Evolutionary conservation across 345 rosid genomes (phyloP).

Genomic region (Hirschfeldia incana): DNA sequence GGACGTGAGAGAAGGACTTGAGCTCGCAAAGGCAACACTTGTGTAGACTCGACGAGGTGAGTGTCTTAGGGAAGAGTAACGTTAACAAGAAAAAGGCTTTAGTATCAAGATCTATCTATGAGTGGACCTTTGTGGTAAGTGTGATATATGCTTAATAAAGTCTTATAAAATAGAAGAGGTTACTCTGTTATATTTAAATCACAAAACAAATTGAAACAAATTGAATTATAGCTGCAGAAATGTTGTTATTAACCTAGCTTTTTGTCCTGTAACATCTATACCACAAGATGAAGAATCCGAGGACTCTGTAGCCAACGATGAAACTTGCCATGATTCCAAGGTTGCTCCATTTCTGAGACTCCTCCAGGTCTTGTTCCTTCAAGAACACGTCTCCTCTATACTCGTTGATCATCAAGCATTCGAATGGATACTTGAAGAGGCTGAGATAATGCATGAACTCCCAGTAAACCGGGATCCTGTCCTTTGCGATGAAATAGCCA

Average conservation of each 20-base stretch:
- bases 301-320: conserved; percentile 70
- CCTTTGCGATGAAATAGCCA: conserved; percentile 73
- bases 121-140: conserved; percentile 7
- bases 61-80: conserved; percentile 23
- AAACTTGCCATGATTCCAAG: conserved; percentile 70
- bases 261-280: conserved; percentile 61
- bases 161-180: conserved; percentile 8
- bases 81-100: conserved; percentile 6
- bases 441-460: conserved; percentile 83
- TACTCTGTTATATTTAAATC: conserved; percentile 15
- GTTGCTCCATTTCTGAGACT: conserved; percentile 76
- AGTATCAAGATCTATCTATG: conserved; percentile 23
- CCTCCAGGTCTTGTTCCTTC: conserved; percentile 55
- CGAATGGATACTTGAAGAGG: conserved; percentile 63
- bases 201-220: conserved; percentile 28
- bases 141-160: conserved; percentile 19
- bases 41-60: conserved; percentile 36
- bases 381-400: conserved; percentile 54
- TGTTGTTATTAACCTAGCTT: conserved; percentile 39
- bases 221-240: conserved; percentile 21
- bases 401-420: conserved; percentile 77
- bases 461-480: conserved; percentile 76
- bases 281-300: conserved; percentile 73
- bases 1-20: conserved; percentile 70
- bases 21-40: conserved; percentile 68